phyloP scores from a whole-genome alignment of 1,139 yeast species.

The Taphrina confusa region DNA sequence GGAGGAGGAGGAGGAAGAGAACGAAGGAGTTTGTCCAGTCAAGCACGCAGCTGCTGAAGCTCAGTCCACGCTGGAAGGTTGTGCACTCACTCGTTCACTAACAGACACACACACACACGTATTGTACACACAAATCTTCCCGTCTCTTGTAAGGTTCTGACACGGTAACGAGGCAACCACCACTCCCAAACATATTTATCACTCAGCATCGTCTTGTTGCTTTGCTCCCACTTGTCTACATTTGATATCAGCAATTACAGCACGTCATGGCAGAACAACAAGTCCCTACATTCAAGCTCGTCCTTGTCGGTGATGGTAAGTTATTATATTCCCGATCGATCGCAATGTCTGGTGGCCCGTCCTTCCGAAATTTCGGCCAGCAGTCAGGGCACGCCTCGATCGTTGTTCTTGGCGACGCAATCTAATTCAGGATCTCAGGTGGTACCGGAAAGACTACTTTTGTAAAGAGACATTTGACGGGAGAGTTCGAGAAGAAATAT shows the following conservation, averaged over 20 bases:
- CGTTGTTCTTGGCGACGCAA: background rate
- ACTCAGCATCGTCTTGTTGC: background rate
- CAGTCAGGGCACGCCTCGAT: slow-evolving; percentile 9
- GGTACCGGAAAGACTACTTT: slow-evolving; percentile 99
- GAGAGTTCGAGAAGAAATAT: slow-evolving; percentile 97
- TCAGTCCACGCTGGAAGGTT: background rate
- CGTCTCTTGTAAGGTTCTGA: background rate
- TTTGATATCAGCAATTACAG: too few species aligned
- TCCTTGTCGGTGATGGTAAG: slow-evolving; percentile 43
- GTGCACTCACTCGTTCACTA: too few species aligned
- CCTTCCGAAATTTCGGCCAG: background rate
- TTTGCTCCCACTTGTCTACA: too few species aligned
- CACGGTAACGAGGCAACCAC: background rate
- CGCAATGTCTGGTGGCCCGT: slow-evolving; percentile 6
- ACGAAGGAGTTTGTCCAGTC: background rate
- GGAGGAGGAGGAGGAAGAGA: background rate
- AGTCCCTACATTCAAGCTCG: slow-evolving; percentile 94
- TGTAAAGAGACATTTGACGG: slow-evolving; percentile 97
- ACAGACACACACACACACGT: background rate
- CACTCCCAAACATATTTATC: background rate
- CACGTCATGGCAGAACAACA: slow-evolving; percentile 50
- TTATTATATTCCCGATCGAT: background rate
- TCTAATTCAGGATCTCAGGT: slow-evolving; percentile 52
- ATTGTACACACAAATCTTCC: background rate
- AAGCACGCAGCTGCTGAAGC: background rate